A percentile compares a stretch with the other conserved stretches of the same genome.
Conservation (phyloP, 305 asterid genomes). For the Fraxinus paxiana region DNA sequence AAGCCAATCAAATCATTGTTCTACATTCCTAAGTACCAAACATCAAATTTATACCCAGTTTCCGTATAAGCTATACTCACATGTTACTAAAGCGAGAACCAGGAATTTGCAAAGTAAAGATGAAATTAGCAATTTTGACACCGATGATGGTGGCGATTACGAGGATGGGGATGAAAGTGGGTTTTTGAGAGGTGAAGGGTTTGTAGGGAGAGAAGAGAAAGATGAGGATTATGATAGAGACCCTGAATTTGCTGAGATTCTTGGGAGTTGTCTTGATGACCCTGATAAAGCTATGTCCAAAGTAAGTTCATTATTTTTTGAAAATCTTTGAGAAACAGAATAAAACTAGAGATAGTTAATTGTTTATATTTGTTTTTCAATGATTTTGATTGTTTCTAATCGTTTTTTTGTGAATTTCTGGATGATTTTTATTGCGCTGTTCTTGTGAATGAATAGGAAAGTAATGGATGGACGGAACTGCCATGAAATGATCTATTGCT, state of each 20-base stretch:
- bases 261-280: constrained; percentile 67
- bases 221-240: constrained; percentile 73
- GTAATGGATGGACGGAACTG: not conserved
- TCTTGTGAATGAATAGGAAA: not conserved
- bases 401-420: not conserved
- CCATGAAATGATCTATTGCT: not conserved
- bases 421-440: not conserved
- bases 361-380: not conserved
- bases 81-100: constrained; percentile 23
- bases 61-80: constrained; percentile 19
- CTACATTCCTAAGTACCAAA: constrained; percentile 7
- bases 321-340: not conserved
- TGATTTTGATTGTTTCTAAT: not conserved
- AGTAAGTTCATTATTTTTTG: constrained; percentile 38
- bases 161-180: constrained; percentile 31
- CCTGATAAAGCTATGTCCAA: constrained; percentile 76
- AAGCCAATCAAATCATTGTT: constrained; percentile 8
- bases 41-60: constrained; percentile 17
- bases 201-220: constrained; percentile 29
- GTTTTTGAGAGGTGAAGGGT: constrained; percentile 24
- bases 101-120: constrained; percentile 26
- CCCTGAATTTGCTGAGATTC: constrained; percentile 85
- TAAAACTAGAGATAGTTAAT: not conserved
- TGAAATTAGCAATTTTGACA: constrained; percentile 32
- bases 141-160: constrained; percentile 25